Conservation (phyloP, 2,329 filamentous ascomycete species). For the Sporothrix euskadiensis region DNA sequence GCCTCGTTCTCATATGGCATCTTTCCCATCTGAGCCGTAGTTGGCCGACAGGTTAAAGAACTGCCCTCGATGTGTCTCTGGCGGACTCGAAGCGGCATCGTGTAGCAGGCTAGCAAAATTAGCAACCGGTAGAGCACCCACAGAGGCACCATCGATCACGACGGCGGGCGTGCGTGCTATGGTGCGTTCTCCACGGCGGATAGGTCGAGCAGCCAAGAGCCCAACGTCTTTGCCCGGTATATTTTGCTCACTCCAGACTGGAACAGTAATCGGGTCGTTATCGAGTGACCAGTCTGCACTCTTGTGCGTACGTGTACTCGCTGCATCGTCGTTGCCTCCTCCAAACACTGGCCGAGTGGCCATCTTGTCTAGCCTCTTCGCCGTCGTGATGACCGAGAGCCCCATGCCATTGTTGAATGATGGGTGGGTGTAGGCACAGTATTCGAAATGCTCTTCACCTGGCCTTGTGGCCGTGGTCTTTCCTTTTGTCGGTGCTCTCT, state of each 20-base stretch:
- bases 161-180: slow-evolving; percentile 39
- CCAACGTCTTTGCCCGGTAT: slow-evolving; percentile 40
- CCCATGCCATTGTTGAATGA: slow-evolving; percentile 9
- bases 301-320: not conserved
- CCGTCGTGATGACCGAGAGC: slow-evolving; percentile 24
- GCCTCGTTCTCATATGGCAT: slow-evolving; percentile 31
- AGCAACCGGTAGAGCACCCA: slow-evolving; percentile 32
- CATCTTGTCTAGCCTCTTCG: not conserved
- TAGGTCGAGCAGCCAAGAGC: slow-evolving; percentile 37
- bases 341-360: slow-evolving; percentile 17
- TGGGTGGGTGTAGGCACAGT: slow-evolving; percentile 17
- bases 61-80: slow-evolving; percentile 32
- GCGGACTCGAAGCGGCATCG: slow-evolving; percentile 36
- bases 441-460: not conserved
- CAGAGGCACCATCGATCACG: slow-evolving; percentile 39
- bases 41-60: slow-evolving; percentile 39
- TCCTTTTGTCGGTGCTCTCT: not conserved
- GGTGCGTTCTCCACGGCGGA: slow-evolving; percentile 37
- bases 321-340: not conserved
- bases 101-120: slow-evolving; percentile 35
- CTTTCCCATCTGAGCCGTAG: slow-evolving; percentile 28
- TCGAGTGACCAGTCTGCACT: slow-evolving; percentile 4
- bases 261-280: not conserved
- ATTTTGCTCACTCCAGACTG: slow-evolving; percentile 31
- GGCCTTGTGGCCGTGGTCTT: not conserved